Percentiles rank a stretch among this genome's conserved stretches.
These are phyloP conservation scores for Leccinellum rugosiceps DNA, from an alignment of 768 basidiomycete genomes.

Conservation along the genomic window DNA sequence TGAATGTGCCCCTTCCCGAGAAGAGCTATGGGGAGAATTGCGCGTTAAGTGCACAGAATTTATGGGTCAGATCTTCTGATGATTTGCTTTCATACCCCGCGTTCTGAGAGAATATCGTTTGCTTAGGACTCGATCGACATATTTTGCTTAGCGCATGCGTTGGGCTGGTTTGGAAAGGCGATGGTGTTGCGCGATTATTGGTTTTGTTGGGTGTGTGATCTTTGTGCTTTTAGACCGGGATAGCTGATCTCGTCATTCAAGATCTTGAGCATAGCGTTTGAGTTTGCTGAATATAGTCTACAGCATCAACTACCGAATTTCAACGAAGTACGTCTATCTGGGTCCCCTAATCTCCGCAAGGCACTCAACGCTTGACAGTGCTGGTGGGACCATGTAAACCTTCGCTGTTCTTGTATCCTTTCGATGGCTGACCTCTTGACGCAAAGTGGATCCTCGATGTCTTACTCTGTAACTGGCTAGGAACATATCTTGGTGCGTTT, in stretches of 20 bases:
- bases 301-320: conserved; percentile 89
- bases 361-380: conserved; percentile 46
- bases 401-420: not conserved
- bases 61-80: conserved; percentile 55
- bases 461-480: conserved; percentile 83
- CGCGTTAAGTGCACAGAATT: conserved; percentile 51
- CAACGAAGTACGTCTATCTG: conserved; percentile 58
- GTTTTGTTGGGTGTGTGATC: conserved; percentile 79
- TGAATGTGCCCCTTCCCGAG: conserved; percentile 74
- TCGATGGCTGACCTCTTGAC: conserved; percentile 13
- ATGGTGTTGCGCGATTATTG: conserved; percentile 88
- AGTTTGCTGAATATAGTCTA: conserved; percentile 84
- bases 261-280: conserved; percentile 86
- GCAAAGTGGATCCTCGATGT: conserved; percentile 83
- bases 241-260: conserved; percentile 29
- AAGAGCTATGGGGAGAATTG: conserved; percentile 87
- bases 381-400: conserved; percentile 89
- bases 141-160: conserved; percentile 79
- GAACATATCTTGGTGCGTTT: conserved; percentile 69
- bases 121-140: conserved; percentile 75
- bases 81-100: not conserved
- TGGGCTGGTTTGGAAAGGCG: conserved; percentile 92
- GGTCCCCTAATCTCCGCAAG: conserved; percentile 16
- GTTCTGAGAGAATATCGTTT: conserved; percentile 4
- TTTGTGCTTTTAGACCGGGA: conserved; percentile 1